These are phyloP conservation scores for Batkoa obscura DNA, from an alignment of 371 early-diverging fungal species.

Conservation along the genomic window DNA sequence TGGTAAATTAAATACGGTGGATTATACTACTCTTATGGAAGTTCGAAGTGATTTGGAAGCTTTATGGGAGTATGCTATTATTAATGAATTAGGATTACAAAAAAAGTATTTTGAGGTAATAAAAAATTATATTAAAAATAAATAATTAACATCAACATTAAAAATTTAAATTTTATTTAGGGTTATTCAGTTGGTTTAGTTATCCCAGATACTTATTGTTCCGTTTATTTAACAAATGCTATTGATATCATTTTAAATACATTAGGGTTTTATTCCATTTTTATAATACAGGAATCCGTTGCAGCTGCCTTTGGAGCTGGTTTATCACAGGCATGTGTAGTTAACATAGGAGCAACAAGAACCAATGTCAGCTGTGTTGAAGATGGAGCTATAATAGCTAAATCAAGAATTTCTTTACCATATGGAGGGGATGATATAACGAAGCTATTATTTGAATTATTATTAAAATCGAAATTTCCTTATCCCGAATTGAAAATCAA, in stretches of 20 bases:
- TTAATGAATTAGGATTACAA: constrained; percentile 45
- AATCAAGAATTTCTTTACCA: constrained; percentile 30
- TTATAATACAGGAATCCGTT: constrained; percentile 36
- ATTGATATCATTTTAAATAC: constrained; percentile 42
- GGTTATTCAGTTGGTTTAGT: constrained; percentile 50
- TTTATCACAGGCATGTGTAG: constrained; percentile 62
- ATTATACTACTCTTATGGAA: constrained; percentile 41
- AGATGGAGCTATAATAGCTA: constrained; percentile 54
- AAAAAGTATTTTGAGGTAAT: constrained; percentile 29
- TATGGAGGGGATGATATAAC: constrained; percentile 81
- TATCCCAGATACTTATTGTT: constrained; percentile 54
- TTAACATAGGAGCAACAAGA: constrained; percentile 79
- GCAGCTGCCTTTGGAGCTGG: constrained; percentile 81
- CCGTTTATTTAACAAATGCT: constrained; percentile 36
- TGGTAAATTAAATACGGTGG: constrained; percentile 50
- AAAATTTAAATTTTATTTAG: constrained; percentile 7
- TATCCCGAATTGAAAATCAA: constrained; percentile 42
- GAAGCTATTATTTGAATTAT: constrained; percentile 37
- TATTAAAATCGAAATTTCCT: constrained; percentile 49
- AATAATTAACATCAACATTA: neutral
- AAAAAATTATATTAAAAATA: neutral
- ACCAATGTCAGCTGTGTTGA: constrained; percentile 70
- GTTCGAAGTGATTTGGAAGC: constrained; percentile 52
- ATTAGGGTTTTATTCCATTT: constrained; percentile 54
- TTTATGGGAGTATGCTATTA: constrained; percentile 54